phyloP scores from a whole-genome alignment of 768 basidiomycete genomes.

The Coprinopsis strossmayeri region DNA sequence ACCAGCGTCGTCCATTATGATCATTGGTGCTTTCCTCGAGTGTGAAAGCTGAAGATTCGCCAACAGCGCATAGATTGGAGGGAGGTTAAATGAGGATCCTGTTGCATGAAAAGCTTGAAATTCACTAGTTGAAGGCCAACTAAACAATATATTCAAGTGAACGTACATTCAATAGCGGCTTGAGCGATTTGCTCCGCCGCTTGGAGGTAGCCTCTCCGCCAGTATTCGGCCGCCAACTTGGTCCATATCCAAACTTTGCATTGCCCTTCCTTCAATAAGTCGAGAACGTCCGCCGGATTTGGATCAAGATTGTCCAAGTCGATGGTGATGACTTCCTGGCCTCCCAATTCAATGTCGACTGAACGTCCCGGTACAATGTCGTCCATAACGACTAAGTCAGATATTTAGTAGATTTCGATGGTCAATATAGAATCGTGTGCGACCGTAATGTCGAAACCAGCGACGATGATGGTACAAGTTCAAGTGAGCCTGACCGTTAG shows the following conservation, averaged over 20 bases:
- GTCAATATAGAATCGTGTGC: background rate
- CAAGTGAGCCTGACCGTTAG: conserved; percentile 19
- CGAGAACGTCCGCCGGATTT: conserved; percentile 67
- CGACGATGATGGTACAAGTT: background rate
- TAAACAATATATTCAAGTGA: conserved; percentile 2
- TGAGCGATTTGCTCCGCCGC: conserved; percentile 73
- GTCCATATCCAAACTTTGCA: conserved; percentile 76
- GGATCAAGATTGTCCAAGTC: conserved; percentile 85
- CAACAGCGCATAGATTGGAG: conserved; percentile 73
- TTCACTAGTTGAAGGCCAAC: too few relatives aligned
- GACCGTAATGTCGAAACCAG: background rate
- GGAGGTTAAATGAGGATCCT: conserved; percentile 43
- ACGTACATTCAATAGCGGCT: conserved; percentile 61
- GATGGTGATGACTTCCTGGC: conserved; percentile 83
- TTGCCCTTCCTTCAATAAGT: conserved; percentile 64
- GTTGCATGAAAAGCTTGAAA: conserved; percentile 54
- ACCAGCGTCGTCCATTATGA: conserved; percentile 70
- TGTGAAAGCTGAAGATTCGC: conserved; percentile 81
- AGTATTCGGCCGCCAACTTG: conserved; percentile 82
- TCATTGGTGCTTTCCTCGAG: conserved; percentile 80
- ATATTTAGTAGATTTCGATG: too few relatives aligned
- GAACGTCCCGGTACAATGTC: conserved; percentile 34
- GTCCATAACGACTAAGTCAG: conserved; percentile 29
- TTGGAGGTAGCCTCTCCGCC: conserved; percentile 68
- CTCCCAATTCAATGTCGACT: conserved; percentile 73